These are phyloP conservation scores for Pseudogymnoascus sp. DNA, from an alignment of 2,329 filamentous ascomycete genomes.

Conservation along the genomic window DNA sequence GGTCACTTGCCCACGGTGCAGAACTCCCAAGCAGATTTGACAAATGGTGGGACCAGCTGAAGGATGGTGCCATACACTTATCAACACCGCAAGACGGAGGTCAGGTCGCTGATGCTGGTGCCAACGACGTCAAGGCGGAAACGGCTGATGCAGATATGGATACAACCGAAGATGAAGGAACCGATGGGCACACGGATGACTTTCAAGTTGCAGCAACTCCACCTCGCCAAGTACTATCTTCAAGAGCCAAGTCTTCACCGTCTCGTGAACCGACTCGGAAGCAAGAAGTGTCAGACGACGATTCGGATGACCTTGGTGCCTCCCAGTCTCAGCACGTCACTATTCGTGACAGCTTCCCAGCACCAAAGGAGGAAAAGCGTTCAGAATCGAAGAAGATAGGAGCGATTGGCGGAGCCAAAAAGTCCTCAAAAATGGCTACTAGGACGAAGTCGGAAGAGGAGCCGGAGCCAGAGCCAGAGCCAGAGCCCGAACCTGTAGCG, in stretches of 20 bases:
- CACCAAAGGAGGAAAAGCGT: slow-evolving; percentile 11
- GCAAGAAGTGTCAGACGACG: slow-evolving; percentile 13
- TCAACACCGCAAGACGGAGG: slow-evolving; percentile 7
- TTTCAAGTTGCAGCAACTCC: slow-evolving; percentile 28
- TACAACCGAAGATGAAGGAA: slow-evolving; percentile 2
- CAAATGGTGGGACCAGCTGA: slow-evolving; percentile 24
- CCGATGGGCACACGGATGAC: slow-evolving; percentile 19
- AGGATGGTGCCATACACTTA: slow-evolving; percentile 16
- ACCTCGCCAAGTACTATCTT: slow-evolving; percentile 12
- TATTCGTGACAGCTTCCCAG: slow-evolving; percentile 23
- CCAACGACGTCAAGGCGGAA: slow-evolving; percentile 7
- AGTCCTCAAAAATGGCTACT: slow-evolving; percentile 16
- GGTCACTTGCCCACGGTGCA: neutral
- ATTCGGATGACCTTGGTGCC: slow-evolving; percentile 21
- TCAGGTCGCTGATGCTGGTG: neutral
- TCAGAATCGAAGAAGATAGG: slow-evolving; percentile 13
- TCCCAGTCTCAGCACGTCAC: slow-evolving; percentile 20
- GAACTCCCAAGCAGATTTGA: slow-evolving; percentile 7
- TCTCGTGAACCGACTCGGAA: neutral
- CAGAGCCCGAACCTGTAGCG: slow-evolving; percentile 2
- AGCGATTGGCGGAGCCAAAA: slow-evolving; percentile 9
- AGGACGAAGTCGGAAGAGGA: slow-evolving; percentile 14
- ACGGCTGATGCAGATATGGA: neutral
- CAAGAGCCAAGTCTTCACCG: neutral
- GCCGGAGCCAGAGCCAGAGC: neutral